These are phyloP conservation scores for Passiflora organensis DNA, from an alignment of 345 rosid species.

Conservation along the genomic window DNA sequence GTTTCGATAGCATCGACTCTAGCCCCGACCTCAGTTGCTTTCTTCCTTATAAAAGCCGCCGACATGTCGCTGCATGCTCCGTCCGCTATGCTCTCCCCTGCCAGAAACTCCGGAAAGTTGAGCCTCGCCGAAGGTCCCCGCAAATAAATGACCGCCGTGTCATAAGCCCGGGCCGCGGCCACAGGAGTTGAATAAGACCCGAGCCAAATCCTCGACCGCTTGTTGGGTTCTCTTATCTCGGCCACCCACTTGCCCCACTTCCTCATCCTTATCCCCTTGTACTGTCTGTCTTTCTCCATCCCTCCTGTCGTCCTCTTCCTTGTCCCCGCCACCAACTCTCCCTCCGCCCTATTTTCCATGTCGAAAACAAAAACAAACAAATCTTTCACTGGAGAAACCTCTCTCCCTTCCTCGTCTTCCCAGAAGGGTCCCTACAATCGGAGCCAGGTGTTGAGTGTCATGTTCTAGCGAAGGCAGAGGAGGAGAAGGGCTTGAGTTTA, in stretches of 20 bases:
- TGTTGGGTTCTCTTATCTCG: conserved; percentile 95
- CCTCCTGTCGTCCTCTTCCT: conserved; percentile 28
- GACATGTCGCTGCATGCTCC: conserved; percentile 54
- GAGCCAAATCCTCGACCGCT: conserved; percentile 90
- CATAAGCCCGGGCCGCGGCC: conserved; percentile 97
- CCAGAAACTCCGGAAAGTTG: conserved; percentile 78
- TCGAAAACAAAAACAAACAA: not conserved
- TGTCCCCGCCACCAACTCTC: conserved; percentile 12
- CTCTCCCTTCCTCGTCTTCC: no score
- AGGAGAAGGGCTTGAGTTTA: not conserved
- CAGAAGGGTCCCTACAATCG: not conserved
- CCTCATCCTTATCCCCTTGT: conserved; percentile 98
- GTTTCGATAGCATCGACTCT: conserved; percentile 81
- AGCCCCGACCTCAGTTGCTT: conserved; percentile 90
- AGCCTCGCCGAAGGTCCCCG: conserved; percentile 93
- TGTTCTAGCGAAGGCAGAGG: not conserved
- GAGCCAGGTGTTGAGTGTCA: not conserved
- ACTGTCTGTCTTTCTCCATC: conserved; percentile 41
- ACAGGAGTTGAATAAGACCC: conserved; percentile 91
- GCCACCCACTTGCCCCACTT: conserved; percentile 99
- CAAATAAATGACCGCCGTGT: conserved; percentile 86
- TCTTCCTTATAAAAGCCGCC: conserved; percentile 77
- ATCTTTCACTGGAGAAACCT: no score
- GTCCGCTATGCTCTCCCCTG: conserved; percentile 42
- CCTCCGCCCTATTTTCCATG: conserved; percentile 18